Base-by-base conservation (phyloP, 805 yeast genomes). In the Wickerhamiella alocasiicola region DNA sequence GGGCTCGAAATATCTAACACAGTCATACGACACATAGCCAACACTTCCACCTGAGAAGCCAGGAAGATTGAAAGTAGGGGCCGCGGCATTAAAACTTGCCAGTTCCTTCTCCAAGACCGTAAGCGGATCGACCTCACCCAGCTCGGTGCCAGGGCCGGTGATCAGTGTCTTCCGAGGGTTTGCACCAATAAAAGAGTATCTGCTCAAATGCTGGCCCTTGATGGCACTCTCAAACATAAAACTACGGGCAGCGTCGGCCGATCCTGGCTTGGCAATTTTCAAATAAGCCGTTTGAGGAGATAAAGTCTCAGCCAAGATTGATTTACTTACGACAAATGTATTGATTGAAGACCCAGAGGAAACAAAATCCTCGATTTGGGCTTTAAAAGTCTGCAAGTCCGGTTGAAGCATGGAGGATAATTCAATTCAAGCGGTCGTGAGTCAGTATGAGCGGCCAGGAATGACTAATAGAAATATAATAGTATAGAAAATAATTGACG, bases 1-100 rank as follows among this genome's bases (percentile, higher is more conserved):
- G 45, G 99, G 99, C 63, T 91, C 99, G 51, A 91, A 91, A 61
- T 91, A 91, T 57, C 84, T 81, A 55, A 91, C 81, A 66, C 99
- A 91, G 60, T 91, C 99, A 55, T 91, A 91, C 1, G 96, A 83
- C 32, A 91, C 76, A 57, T 85, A 91, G 2, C 99, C 99, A 41
- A 88, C 71, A 5, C 97, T 97, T 48, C 99, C 99, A 44, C 99
- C 98, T 51, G 87, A 78, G 44, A 85, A 64, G 47, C 71, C 73
- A 11, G 95, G 62, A 83, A 52, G 46, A 37, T 87, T 65, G 31
- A 94, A 93, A 0, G 94, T 93, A 38, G 83, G 63, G 50, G 72
- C 76, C 1, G 87, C 83, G 54, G 82, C 84, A 42, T 67, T 71
- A 53, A 71, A 72, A 30, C 66, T 60, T 7, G 65, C 60, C 64